Conservation (phyloP, 768 basidiomycete species). For the Mycena floridula region DNA sequence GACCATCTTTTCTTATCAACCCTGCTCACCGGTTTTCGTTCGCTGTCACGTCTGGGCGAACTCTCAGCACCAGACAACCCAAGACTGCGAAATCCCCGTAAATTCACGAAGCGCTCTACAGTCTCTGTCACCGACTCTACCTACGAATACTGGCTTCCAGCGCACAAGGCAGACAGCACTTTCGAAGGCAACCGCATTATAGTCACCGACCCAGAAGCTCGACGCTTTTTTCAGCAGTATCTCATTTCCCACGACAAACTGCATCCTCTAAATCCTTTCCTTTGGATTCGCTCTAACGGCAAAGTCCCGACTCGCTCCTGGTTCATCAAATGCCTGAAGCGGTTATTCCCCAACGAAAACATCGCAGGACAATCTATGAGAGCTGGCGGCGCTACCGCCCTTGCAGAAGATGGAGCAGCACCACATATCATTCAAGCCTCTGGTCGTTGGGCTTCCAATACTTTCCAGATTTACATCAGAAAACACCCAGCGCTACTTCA, state of each 20-base stretch:
- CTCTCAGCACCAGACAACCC: conserved; percentile 15
- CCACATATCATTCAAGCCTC: not conserved
- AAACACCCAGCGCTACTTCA: conserved; percentile 17
- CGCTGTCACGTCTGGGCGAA: conserved; percentile 20
- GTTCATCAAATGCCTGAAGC: conserved; percentile 23
- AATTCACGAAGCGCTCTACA: conserved; percentile 10
- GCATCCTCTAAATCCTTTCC: conserved; percentile 19
- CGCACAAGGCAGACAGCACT: conserved; percentile 31
- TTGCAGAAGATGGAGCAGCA: conserved; percentile 15
- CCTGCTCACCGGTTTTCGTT: conserved; percentile 16
- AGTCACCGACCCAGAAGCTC: conserved; percentile 1
- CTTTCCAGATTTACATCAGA: conserved; percentile 20
- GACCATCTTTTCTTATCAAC: not conserved
- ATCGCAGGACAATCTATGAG: conserved; percentile 12
- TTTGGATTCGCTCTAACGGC: conserved; percentile 27
- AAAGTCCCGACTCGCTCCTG: conserved; percentile 25
- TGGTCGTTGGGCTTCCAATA: conserved; percentile 32
- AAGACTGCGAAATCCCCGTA: conserved; percentile 6
- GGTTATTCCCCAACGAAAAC: conserved; percentile 13
- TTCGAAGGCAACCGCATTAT: conserved; percentile 7
- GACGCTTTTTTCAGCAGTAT: conserved; percentile 14
- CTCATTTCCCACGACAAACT: conserved; percentile 15
- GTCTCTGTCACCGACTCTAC: too few species aligned
- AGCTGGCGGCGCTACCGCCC: conserved; percentile 34
- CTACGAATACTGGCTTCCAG: too few species aligned